Evolutionary conservation across 2,329 filamentous ascomycete species (phyloP).

Genomic region (Monilinia vaccinii-corymbosi): DNA sequence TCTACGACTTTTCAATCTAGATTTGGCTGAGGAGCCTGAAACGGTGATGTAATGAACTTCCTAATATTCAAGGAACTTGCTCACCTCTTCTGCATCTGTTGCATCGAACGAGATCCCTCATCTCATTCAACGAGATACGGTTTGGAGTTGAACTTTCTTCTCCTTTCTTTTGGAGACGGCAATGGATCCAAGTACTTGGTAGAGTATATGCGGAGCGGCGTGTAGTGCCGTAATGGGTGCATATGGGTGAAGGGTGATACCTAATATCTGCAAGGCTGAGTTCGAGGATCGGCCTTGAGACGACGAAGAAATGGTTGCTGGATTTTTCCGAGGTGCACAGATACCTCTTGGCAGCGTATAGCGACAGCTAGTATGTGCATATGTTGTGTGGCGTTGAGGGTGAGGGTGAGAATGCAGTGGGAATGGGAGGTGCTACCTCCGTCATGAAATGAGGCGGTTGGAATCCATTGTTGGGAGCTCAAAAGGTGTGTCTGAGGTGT

Average conservation of each 20-base stretch:
- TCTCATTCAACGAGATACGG: neutral
- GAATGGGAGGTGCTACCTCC: neutral
- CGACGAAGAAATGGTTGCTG: neutral
- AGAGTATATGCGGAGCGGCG: neutral
- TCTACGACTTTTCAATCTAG: neutral
- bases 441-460: no score
- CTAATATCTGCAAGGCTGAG: constrained; percentile 1
- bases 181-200: neutral
- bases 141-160: neutral
- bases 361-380: neutral
- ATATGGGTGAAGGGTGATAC: neutral
- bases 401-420: neutral
- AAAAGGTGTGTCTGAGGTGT: neutral
- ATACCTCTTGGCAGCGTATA: no score
- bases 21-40: neutral
- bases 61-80: neutral
- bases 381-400: no score
- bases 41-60: neutral
- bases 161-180: neutral
- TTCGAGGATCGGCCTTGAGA: neutral
- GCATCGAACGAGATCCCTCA: neutral
- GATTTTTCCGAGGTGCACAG: neutral
- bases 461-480: no score
- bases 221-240: neutral
- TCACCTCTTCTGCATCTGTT: neutral